Conservation (phyloP, 371 early-diverging fungal species). For the Mortierella sp. region DNA sequence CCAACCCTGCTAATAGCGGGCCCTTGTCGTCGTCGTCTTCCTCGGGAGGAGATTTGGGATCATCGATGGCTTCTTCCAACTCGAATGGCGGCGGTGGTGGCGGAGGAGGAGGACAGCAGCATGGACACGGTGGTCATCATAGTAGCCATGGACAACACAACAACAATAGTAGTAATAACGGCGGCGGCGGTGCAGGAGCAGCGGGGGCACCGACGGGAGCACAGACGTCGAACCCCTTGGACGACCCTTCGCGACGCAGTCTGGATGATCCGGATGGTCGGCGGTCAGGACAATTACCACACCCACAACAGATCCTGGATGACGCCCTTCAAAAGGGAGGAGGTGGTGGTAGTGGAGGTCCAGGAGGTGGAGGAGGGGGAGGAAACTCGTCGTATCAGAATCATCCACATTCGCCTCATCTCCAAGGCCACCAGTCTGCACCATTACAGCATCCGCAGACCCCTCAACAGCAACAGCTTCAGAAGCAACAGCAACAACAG, state of each 20-base stretch:
- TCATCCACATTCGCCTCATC: constrained; percentile 22
- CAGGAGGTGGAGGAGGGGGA: neutral
- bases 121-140: constrained; percentile 2
- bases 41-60: constrained; percentile 2
- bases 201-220: constrained; percentile 29
- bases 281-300: constrained; percentile 23
- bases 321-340: constrained; percentile 38
- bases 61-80: neutral
- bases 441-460: constrained; percentile 19
- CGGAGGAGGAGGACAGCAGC: constrained; percentile 2
- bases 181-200: neutral
- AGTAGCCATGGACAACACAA: no score
- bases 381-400: constrained; percentile 18
- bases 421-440: constrained; percentile 16
- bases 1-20: neutral
- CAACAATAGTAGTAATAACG: neutral
- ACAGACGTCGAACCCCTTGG: constrained; percentile 23
- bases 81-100: neutral
- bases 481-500: constrained; percentile 34
- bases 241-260: constrained; percentile 25
- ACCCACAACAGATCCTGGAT: constrained; percentile 48
- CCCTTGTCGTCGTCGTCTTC: constrained; percentile 10
- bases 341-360: neutral
- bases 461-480: constrained; percentile 20
- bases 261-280: constrained; percentile 25